phyloP scores from a whole-genome alignment of 306 rosid genomes.

The Sechiopsis laciniata region DNA sequence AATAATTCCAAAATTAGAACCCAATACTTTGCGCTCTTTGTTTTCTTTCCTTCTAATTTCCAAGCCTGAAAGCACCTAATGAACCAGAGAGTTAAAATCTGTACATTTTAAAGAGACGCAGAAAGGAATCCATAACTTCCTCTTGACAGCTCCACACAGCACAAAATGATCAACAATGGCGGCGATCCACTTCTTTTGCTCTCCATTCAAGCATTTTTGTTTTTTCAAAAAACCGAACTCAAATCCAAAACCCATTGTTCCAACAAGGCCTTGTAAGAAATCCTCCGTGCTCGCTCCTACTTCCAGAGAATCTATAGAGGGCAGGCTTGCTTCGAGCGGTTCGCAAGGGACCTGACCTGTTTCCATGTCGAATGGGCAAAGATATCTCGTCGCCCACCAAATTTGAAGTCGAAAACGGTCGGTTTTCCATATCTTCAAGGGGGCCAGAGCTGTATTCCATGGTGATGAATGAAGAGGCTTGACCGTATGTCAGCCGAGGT shows the following conservation, averaged over 20 bases:
- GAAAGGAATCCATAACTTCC: slow-evolving; percentile 19
- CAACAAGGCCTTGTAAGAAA: slow-evolving; percentile 47
- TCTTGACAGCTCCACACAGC: slow-evolving; percentile 14
- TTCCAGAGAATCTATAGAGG: slow-evolving; percentile 47
- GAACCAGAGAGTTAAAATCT: slow-evolving; percentile 31
- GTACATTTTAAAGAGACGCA: slow-evolving; percentile 45
- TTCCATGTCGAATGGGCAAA: slow-evolving; percentile 58
- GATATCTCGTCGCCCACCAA: slow-evolving; percentile 48
- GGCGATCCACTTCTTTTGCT: too few species aligned
- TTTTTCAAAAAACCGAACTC: slow-evolving; percentile 25
- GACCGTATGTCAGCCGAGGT: slow-evolving; percentile 50
- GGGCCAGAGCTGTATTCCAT: slow-evolving; percentile 89
- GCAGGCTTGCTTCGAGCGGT: slow-evolving; percentile 61
- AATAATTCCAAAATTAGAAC: too few species aligned
- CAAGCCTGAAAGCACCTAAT: slow-evolving; percentile 41
- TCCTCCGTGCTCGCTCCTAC: slow-evolving; percentile 73
- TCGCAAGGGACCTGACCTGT: slow-evolving; percentile 80
- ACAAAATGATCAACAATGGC: slow-evolving; percentile 9
- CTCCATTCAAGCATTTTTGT: too few species aligned
- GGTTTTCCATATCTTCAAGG: slow-evolving; percentile 67
- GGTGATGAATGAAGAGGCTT: slow-evolving; percentile 59
- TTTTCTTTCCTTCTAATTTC: slow-evolving; percentile 8
- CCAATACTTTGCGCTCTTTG: too few species aligned
- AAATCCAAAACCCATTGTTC: slow-evolving; percentile 46
- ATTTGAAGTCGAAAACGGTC: slow-evolving; percentile 60